Percentiles rank a stretch among this genome's conserved stretches.
phyloP scores from a whole-genome alignment of 169 alveolate species.

The Plasmodium gaboni region DNA sequence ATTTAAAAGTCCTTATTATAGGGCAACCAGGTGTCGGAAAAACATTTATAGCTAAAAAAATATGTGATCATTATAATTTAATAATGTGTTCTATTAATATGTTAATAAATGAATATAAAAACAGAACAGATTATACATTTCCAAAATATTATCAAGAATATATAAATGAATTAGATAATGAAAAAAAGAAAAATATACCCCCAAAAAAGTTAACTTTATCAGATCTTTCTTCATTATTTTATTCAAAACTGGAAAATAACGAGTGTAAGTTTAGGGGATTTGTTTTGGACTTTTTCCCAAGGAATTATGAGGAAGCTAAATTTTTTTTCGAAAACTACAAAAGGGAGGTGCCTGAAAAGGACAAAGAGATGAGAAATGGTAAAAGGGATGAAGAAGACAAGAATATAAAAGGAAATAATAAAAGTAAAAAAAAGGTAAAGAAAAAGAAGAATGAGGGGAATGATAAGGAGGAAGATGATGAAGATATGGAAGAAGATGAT shows the following conservation, averaged over 20 bases:
- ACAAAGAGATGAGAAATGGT: not conserved
- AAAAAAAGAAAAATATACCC: slow-evolving; percentile 7
- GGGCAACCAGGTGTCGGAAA: slow-evolving; percentile 71
- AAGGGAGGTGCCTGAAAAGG: not conserved
- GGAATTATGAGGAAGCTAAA: slow-evolving; percentile 64
- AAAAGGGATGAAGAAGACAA: not conserved
- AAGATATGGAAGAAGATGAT: not conserved
- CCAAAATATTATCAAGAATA: slow-evolving; percentile 35
- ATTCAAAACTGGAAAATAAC: slow-evolving; percentile 27
- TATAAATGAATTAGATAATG: not conserved
- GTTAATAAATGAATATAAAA: slow-evolving; percentile 34
- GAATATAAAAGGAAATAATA: not conserved
- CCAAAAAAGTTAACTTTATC: slow-evolving; percentile 8
- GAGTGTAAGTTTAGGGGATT: slow-evolving; percentile 63
- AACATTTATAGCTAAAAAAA: slow-evolving; percentile 51
- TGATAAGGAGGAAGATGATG: not conserved
- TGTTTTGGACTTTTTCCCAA: slow-evolving; percentile 52
- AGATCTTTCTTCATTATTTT: slow-evolving; percentile 29
- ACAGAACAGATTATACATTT: slow-evolving; percentile 15
- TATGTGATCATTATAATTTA: slow-evolving; percentile 55
- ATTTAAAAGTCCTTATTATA: slow-evolving; percentile 18
- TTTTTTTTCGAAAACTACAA: slow-evolving; percentile 18
- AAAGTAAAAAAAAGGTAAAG: not conserved
- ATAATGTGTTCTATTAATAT: slow-evolving; percentile 22
- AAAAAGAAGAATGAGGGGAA: not conserved